Percentiles rank a stretch among this genome's conserved stretches.
Conservation (phyloP, 306 rosid genomes). For the Corylus avellana region DNA sequence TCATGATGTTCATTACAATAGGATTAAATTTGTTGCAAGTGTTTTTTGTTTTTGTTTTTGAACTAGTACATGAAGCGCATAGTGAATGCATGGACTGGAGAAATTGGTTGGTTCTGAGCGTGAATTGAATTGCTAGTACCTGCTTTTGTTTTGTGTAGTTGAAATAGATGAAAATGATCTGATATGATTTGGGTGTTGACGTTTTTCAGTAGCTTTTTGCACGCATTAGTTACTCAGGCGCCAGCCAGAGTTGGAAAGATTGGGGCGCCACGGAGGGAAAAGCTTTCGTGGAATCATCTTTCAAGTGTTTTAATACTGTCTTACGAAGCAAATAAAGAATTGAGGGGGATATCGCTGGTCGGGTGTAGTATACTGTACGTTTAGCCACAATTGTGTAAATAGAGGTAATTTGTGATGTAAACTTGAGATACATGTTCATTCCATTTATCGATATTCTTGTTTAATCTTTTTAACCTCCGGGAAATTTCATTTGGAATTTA, state of each 20-base stretch:
- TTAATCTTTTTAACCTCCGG: background rate
- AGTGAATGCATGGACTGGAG: background rate
- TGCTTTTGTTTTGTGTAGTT: background rate
- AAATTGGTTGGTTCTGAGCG: background rate
- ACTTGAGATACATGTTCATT: constrained; percentile 41
- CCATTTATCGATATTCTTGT: constrained; percentile 56
- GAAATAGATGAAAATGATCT: background rate
- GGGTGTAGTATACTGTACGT: constrained; percentile 52
- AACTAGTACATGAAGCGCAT: background rate
- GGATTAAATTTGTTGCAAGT: too few species aligned
- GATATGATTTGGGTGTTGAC: constrained; percentile 13
- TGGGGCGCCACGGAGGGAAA: constrained; percentile 24
- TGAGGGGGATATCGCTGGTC: constrained; percentile 34
- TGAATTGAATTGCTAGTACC: background rate
- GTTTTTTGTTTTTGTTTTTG: too few species aligned
- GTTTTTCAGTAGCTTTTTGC: constrained; percentile 42
- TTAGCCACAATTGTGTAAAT: constrained; percentile 57
- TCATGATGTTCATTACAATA: too few species aligned
- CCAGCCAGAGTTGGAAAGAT: constrained; percentile 26
- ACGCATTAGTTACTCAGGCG: constrained; percentile 36
- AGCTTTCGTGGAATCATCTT: constrained; percentile 30
- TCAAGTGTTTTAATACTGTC: constrained; percentile 40
- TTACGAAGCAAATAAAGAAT: constrained; percentile 48
- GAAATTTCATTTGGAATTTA: constrained; percentile 1
- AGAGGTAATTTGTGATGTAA: constrained; percentile 64